Evolutionary conservation across 768 basidiomycete species (phyloP).

Genomic region (Termitomyces eurrhizus): DNA sequence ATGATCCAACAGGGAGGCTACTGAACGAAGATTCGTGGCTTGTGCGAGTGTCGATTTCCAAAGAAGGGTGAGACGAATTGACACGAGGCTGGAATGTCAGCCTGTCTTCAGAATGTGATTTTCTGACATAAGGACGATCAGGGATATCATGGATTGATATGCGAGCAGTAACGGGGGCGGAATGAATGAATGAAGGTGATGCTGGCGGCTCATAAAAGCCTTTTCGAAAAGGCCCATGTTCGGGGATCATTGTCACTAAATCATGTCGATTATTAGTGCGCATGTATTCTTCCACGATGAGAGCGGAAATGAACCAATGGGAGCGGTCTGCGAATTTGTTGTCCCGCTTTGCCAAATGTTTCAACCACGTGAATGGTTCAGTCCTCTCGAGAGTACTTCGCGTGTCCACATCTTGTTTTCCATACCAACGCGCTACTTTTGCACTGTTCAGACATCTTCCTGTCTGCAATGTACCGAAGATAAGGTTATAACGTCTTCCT

Average conservation of each 20-base stretch:
- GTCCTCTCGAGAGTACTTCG: constrained; percentile 54
- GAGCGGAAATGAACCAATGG: constrained; percentile 64
- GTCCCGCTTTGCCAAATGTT: constrained; percentile 51
- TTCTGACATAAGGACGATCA: constrained; percentile 34
- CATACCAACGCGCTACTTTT: constrained; percentile 58
- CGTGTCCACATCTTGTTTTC: constrained; percentile 41
- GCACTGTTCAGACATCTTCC: constrained; percentile 39
- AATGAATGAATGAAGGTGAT: constrained; percentile 17
- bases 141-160: constrained; percentile 35
- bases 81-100: constrained; percentile 57
- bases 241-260: constrained; percentile 42
- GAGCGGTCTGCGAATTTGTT: constrained; percentile 31
- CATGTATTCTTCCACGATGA: constrained; percentile 64
- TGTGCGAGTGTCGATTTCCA: constrained; percentile 39
- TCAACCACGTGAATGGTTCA: constrained; percentile 74
- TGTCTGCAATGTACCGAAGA: constrained; percentile 36
- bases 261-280: constrained; percentile 34
- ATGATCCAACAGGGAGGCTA: constrained; percentile 37
- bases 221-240: constrained; percentile 26
- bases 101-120: constrained; percentile 41
- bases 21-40: constrained; percentile 42
- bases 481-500: constrained; percentile 56
- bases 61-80: constrained; percentile 42
- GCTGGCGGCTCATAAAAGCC: constrained; percentile 18
- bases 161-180: constrained; percentile 22